Evolutionary conservation across 2,329 filamentous ascomycete species (phyloP).

Genomic region (Stagonosporopsis cucurbitacearum): DNA sequence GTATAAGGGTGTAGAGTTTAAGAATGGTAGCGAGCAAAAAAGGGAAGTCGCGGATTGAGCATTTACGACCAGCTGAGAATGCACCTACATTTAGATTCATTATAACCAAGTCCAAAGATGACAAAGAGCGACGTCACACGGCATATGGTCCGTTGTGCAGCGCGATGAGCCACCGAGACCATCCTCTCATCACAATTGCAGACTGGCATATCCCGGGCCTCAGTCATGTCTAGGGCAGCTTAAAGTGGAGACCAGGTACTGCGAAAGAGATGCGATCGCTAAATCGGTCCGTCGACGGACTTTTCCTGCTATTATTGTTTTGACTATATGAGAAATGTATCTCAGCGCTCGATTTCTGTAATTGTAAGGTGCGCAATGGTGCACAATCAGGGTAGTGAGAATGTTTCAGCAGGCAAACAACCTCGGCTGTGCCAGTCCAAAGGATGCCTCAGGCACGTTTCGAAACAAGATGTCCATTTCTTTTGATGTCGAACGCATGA

Average conservation of each 20-base stretch:
- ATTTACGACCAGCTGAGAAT: not conserved
- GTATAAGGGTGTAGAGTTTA: not conserved
- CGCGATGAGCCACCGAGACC: not conserved
- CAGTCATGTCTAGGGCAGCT: not conserved
- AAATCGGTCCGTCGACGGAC: not conserved
- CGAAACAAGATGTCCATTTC: conserved; percentile 9
- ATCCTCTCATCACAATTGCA: conserved; percentile 2
- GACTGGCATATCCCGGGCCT: conserved; percentile 1
- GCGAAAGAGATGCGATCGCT: not conserved
- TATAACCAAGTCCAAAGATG: not conserved
- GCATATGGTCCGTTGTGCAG: not conserved
- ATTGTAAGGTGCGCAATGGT: not conserved
- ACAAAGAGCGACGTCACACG: conserved; percentile 4
- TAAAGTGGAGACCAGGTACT: not conserved
- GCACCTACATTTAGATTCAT: not conserved
- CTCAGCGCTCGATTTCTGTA: not conserved
- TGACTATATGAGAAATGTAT: not conserved
- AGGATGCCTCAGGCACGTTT: conserved; percentile 8
- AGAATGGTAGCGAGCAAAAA: not conserved
- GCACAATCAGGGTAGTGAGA: not conserved
- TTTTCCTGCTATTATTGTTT: not conserved
- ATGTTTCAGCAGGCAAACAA: not conserved
- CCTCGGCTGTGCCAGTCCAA: not conserved
- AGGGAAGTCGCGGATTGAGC: not conserved
- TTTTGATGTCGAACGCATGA: conserved; percentile 5